Percentiles rank a stretch among this genome's conserved stretches.
Evolutionary conservation across 2,329 filamentous ascomycete genomes (phyloP).

Genomic region (Fusarium falciforme): DNA sequence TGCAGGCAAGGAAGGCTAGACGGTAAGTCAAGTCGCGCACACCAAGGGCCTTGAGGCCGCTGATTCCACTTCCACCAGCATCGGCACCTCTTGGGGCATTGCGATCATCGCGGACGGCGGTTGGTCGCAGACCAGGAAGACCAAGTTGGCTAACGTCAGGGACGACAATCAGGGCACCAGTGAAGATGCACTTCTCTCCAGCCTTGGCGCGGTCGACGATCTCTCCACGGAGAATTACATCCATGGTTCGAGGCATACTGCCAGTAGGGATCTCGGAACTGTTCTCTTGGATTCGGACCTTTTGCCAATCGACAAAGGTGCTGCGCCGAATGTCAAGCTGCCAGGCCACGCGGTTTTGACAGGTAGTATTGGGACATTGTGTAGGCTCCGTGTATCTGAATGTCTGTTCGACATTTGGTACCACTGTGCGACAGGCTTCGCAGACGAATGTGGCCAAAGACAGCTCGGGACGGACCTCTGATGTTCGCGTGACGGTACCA

Average conservation of each 20-base stretch:
- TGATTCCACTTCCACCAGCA: slow-evolving; percentile 85
- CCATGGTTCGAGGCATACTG: slow-evolving; percentile 98
- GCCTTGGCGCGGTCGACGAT: slow-evolving; percentile 98
- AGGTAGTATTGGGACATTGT: slow-evolving; percentile 89
- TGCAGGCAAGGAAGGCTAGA: slow-evolving; percentile 95
- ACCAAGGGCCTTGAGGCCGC: slow-evolving; percentile 90
- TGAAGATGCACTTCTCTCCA: slow-evolving; percentile 98
- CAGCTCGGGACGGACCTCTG: slow-evolving; percentile 93
- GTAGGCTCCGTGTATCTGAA: slow-evolving; percentile 98
- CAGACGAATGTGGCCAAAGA: slow-evolving; percentile 93
- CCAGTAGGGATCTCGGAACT: slow-evolving; percentile 98
- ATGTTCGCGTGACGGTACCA: slow-evolving; percentile 95
- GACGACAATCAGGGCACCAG: slow-evolving; percentile 93
- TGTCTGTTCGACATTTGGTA: slow-evolving; percentile 94
- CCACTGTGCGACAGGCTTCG: slow-evolving; percentile 84
- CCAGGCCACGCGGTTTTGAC: slow-evolving; percentile 93
- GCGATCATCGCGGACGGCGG: slow-evolving; percentile 85
- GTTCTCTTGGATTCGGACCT: slow-evolving; percentile 97
- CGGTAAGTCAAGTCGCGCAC: slow-evolving; percentile 95
- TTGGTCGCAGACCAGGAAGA: slow-evolving; percentile 85
- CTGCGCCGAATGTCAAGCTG: slow-evolving; percentile 96
- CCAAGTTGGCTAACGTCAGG: slow-evolving; percentile 96
- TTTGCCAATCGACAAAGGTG: slow-evolving; percentile 99
- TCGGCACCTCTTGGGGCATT: slow-evolving; percentile 80
- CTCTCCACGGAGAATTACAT: slow-evolving; percentile 94